A percentile compares a stretch with the other conserved stretches of the same genome.
These are phyloP conservation scores for Tolypocladium sp. DNA, from an alignment of 2,329 filamentous ascomycete genomes.

Conservation along the genomic window DNA sequence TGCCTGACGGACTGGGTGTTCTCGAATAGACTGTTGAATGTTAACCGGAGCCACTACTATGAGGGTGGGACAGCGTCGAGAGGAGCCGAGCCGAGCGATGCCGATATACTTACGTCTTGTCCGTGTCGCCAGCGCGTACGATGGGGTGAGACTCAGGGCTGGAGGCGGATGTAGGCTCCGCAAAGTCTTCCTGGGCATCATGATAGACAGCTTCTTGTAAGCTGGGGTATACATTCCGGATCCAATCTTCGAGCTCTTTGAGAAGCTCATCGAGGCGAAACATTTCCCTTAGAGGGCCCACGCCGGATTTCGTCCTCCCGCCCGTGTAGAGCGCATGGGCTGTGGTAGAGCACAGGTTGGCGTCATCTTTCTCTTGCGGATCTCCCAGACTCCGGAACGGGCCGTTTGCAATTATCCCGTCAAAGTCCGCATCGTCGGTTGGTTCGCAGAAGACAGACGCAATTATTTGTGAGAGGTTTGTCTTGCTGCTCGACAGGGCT, in stretches of 20 bases:
- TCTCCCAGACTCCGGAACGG: conserved; percentile 16
- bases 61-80: background rate
- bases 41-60: background rate
- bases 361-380: background rate
- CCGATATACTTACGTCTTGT: background rate
- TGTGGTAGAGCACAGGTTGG: background rate
- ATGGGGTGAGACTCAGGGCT: background rate
- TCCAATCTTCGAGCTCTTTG: conserved; percentile 8
- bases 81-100: no score
- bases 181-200: background rate
- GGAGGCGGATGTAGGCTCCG: background rate
- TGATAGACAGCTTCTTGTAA: background rate
- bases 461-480: conserved; percentile 10
- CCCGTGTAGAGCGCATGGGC: background rate
- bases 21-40: background rate
- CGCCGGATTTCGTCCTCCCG: conserved; percentile 1
- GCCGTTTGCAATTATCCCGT: conserved; percentile 9
- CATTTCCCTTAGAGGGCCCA: conserved; percentile 6
- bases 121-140: background rate
- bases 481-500: conserved; percentile 3
- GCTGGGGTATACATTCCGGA: conserved; percentile 7
- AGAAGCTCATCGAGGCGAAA: conserved; percentile 12
- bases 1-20: conserved; percentile 11
- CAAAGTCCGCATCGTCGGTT: background rate
- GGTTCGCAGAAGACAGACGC: conserved; percentile 20